Percentiles rank a stretch among this genome's conserved stretches.
phyloP scores from a whole-genome alignment of 2,329 filamentous ascomycete genomes.

The Trichoderma harzianum region DNA sequence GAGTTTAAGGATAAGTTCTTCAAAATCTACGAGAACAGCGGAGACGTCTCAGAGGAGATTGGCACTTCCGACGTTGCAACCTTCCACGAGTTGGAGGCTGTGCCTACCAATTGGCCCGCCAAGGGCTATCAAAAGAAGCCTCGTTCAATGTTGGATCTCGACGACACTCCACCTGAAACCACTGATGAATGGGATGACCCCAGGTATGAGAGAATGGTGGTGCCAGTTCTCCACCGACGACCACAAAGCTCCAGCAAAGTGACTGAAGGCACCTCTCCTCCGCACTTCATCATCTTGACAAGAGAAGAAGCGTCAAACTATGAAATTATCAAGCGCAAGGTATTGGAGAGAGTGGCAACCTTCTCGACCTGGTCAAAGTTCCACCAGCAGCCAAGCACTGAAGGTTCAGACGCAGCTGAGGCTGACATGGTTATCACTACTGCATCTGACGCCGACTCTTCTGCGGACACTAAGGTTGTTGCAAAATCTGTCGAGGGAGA shows the following conservation, averaged over 20 bases:
- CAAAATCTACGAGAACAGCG: conserved; percentile 72
- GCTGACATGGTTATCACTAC: conserved; percentile 67
- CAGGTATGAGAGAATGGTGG: conserved; percentile 62
- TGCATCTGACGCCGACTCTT: conserved; percentile 61
- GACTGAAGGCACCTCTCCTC: conserved; percentile 39
- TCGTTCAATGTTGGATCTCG: conserved; percentile 49
- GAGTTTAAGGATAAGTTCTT: conserved; percentile 83
- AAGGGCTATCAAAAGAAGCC: conserved; percentile 46
- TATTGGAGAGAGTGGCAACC: conserved; percentile 70
- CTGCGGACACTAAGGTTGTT: conserved; percentile 66
- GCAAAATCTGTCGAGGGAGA: conserved; percentile 82
- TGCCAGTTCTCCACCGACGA: conserved; percentile 66
- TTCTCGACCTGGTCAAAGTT: conserved; percentile 71
- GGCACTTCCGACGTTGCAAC: conserved; percentile 61
- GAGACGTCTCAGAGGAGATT: conserved; percentile 70
- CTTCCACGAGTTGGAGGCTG: conserved; percentile 71
- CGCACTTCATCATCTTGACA: conserved; percentile 72
- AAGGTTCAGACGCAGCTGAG: conserved; percentile 54
- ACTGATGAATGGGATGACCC: conserved; percentile 56
- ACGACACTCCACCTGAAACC: conserved; percentile 35
- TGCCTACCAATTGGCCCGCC: conserved; percentile 73
- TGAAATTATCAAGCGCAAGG: conserved; percentile 73
- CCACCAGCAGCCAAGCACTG: conserved; percentile 45
- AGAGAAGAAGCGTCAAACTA: conserved; percentile 65
- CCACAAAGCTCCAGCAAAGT: conserved; percentile 31